These are phyloP conservation scores for Vigna unguiculata DNA, from an alignment of 306 rosid species.

Conservation along the genomic window DNA sequence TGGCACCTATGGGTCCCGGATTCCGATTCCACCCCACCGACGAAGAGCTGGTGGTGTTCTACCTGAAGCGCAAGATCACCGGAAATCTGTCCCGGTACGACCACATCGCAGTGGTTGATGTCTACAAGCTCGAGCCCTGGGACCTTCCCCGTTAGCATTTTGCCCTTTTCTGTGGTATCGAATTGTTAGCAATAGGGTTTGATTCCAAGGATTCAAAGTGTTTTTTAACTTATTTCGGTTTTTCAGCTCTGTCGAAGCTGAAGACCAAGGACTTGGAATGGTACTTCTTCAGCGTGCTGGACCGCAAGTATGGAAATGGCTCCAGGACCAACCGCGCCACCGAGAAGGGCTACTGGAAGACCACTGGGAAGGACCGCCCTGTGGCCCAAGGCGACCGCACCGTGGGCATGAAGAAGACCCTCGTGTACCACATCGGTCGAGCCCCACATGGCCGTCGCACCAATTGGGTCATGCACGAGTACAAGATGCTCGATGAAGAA, in stretches of 20 bases:
- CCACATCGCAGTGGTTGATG: conserved; percentile 68
- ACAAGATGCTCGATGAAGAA: conserved; percentile 63
- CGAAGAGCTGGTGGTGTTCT: conserved; percentile 78
- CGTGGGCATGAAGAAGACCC: conserved; percentile 94
- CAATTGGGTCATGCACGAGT: conserved; percentile 99
- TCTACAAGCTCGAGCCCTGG: conserved; percentile 93
- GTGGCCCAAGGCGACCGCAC: conserved; percentile 45
- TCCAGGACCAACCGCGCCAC: conserved; percentile 92
- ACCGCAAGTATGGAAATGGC: conserved; percentile 82
- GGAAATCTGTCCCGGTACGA: conserved; percentile 59
- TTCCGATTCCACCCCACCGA: conserved; percentile 98
- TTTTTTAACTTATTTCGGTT: neutral
- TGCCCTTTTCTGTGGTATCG: neutral
- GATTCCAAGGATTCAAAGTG: neutral
- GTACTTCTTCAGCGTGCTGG: conserved; percentile 87
- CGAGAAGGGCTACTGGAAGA: conserved; percentile 90
- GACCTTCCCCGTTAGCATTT: conserved; percentile 76
- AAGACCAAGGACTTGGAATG: conserved; percentile 84
- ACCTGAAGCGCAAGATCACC: conserved; percentile 72
- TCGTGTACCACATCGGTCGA: conserved; percentile 82
- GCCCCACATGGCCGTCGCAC: conserved; percentile 79
- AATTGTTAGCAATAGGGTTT: conserved; percentile 10
- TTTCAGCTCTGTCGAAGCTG: conserved; percentile 72
- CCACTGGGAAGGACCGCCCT: conserved; percentile 88
- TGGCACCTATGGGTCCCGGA: conserved; percentile 74